Evolutionary conservation across 345 rosid genomes (phyloP).

Genomic region (Linum usitatissimum): DNA sequence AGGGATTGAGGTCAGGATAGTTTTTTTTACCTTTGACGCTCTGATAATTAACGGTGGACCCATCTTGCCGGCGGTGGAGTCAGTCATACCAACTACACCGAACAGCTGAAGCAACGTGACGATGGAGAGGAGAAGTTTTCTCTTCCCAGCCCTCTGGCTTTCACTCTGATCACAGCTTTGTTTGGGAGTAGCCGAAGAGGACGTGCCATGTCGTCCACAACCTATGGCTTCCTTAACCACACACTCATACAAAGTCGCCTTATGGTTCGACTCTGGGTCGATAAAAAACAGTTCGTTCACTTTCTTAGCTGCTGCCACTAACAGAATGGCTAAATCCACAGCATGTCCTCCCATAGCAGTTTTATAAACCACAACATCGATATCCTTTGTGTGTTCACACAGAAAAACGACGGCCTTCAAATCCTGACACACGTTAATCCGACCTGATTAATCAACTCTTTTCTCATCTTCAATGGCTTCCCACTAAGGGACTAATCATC

Average conservation of each 20-base stretch:
- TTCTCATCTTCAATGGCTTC: background rate
- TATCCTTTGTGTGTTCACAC: conserved; percentile 46
- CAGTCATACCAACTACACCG: conserved; percentile 29
- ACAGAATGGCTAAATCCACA: conserved; percentile 42
- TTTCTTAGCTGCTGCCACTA: conserved; percentile 42
- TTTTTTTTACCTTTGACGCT: conserved; percentile 40
- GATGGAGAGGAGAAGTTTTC: conserved; percentile 51
- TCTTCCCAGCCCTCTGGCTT: conserved; percentile 24
- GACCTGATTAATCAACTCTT: background rate
- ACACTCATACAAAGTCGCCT: conserved; percentile 49
- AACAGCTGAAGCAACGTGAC: conserved; percentile 69
- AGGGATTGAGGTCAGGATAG: too few relatives aligned
- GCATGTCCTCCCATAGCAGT: conserved; percentile 41
- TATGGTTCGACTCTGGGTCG: conserved; percentile 29
- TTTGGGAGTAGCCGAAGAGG: conserved; percentile 18
- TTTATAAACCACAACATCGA: conserved; percentile 40
- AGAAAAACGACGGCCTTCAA: conserved; percentile 45
- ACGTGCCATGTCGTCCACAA: conserved; percentile 17
- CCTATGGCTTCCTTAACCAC: conserved; percentile 44
- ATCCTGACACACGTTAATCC: conserved; percentile 22
- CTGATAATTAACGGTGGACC: conserved; percentile 35
- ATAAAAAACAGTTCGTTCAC: conserved; percentile 33
- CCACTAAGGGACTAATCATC: background rate
- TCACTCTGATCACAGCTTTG: conserved; percentile 13
- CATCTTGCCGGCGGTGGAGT: conserved; percentile 30